phyloP scores from a whole-genome alignment of 768 basidiomycete species.

The Rhodotorula graminis region DNA sequence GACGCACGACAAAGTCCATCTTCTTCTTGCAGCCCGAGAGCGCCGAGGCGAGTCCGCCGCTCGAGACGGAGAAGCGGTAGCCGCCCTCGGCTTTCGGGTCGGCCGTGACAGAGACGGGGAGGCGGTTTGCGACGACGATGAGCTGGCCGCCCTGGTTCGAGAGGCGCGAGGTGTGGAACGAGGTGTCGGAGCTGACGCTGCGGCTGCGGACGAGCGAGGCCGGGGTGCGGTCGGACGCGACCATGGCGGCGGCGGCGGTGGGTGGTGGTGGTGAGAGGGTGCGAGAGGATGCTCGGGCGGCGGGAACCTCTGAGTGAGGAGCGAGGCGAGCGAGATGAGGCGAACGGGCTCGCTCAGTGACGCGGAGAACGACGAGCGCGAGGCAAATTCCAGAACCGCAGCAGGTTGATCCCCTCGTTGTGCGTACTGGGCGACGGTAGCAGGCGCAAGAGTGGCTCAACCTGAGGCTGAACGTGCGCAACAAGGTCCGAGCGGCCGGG shows the following conservation, averaged over 20 bases:
- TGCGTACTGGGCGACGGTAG: no score
- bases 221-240: neutral
- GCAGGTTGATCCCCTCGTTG: no score
- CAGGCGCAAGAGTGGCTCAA: no score
- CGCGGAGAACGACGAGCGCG: no score
- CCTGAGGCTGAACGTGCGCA: no score
- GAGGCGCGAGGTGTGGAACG: constrained; percentile 26
- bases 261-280: neutral
- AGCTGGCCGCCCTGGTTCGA: constrained; percentile 31
- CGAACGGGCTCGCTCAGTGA: no score
- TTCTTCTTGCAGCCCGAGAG: constrained; percentile 97
- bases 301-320: no score
- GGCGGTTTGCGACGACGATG: constrained; percentile 42
- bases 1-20: constrained; percentile 96
- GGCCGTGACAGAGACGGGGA: constrained; percentile 31
- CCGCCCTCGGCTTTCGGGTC: constrained; percentile 28
- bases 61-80: constrained; percentile 46
- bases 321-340: no score
- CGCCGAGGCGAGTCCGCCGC: constrained; percentile 94
- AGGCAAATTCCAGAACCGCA: no score
- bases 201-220: constrained; percentile 14
- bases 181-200: constrained; percentile 22
- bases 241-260: neutral
- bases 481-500: no score
- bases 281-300: no score